Evolutionary conservation across 1,284 basidiomycete species (phyloP).

Genomic region (Tilletia setariae): DNA sequence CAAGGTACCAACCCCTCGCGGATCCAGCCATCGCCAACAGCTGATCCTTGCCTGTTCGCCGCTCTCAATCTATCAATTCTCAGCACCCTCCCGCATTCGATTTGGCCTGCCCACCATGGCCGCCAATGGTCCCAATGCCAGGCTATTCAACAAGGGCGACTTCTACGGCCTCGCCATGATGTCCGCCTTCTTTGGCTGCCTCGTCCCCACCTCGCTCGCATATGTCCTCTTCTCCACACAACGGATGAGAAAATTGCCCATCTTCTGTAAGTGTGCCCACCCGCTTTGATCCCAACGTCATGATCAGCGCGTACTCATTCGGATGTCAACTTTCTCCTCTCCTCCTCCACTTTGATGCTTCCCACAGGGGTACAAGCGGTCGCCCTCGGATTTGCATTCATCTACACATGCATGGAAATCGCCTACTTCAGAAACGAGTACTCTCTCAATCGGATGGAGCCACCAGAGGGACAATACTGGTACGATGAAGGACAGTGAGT

Average conservation of each 20-base stretch:
- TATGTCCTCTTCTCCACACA: slow-evolving; percentile 8
- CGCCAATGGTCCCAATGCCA: too few relatives aligned
- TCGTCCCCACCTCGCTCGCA: slow-evolving; percentile 3
- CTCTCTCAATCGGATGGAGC: not conserved
- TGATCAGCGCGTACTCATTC: too few relatives aligned
- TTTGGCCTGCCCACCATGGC: too few relatives aligned
- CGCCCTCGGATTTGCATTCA: not conserved
- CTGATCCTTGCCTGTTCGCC: too few relatives aligned
- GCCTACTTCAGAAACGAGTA: not conserved
- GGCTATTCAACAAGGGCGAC: slow-evolving; percentile 1
- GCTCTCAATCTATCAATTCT: too few relatives aligned
- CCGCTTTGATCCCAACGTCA: too few relatives aligned
- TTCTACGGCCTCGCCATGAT: not conserved
- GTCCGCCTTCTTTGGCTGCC: slow-evolving; percentile 4
- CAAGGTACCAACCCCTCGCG: too few relatives aligned
- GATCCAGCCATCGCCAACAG: too few relatives aligned
- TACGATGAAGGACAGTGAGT: slow-evolving; percentile 7
- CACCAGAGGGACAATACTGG: not conserved
- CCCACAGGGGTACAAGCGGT: not conserved
- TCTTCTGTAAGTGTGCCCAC: not conserved
- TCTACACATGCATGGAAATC: not conserved
- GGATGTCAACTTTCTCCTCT: not conserved
- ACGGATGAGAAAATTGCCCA: slow-evolving; percentile 4
- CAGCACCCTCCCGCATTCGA: too few relatives aligned
- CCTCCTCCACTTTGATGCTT: not conserved